phyloP scores from a whole-genome alignment of 208 protist species.

The Leishmania lainsoni region DNA sequence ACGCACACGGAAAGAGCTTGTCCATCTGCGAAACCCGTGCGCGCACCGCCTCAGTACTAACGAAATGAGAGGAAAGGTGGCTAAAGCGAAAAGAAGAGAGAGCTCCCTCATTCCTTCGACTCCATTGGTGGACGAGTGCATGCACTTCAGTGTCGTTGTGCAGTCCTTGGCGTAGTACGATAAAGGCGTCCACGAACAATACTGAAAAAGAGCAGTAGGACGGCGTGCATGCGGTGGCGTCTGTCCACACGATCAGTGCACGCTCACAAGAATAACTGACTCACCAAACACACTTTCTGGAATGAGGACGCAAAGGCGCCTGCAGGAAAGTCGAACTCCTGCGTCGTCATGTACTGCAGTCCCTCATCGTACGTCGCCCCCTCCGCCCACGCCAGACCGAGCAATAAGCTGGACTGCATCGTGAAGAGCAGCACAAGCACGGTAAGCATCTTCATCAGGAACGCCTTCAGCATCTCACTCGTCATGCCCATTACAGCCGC shows the following conservation, averaged over 20 bases:
- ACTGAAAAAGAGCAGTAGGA: neutral
- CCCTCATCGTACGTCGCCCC: conserved; percentile 18
- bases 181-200: neutral
- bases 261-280: conserved; percentile 32
- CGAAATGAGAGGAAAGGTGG: no score
- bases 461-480: conserved; percentile 45
- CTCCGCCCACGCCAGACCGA: conserved; percentile 40
- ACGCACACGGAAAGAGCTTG: no score
- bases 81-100: neutral
- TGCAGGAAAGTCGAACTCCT: conserved; percentile 2
- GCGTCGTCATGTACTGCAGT: conserved; percentile 7
- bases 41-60: no score
- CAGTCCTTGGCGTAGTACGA: neutral
- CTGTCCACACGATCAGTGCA: neutral
- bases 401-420: conserved; percentile 54
- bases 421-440: conserved; percentile 55
- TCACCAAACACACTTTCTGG: conserved; percentile 29
- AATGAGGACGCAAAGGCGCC: conserved; percentile 8
- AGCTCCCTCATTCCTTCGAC: neutral
- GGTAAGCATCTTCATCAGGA: conserved; percentile 50
- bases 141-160: neutral
- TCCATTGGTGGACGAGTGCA: neutral
- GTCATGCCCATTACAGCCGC: conserved; percentile 29
- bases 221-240: neutral
- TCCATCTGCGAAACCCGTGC: no score